These are phyloP conservation scores for Globisporangium acanthophoron DNA, from an alignment of 352 stramenopile genomes.

Conservation along the genomic window DNA sequence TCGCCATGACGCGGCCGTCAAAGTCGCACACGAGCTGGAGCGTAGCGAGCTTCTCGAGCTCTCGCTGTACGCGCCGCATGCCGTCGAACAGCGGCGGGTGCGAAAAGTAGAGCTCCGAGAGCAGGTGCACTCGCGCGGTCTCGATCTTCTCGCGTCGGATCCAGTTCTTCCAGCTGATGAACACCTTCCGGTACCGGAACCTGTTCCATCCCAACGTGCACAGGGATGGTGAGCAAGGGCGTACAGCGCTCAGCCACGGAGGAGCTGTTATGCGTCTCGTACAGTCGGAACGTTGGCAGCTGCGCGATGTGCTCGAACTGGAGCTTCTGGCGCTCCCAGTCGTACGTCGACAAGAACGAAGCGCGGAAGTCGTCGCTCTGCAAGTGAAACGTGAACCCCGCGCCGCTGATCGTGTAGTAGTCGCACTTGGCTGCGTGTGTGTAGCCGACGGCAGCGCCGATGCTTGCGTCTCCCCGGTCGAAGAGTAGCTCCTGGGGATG, in stretches of 20 bases:
- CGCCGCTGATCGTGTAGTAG: constrained; percentile 63
- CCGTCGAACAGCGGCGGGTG: constrained; percentile 26
- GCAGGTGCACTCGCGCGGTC: constrained; percentile 28
- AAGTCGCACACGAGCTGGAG: constrained; percentile 46
- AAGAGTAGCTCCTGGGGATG: constrained; percentile 1
- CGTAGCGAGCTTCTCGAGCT: constrained; percentile 25
- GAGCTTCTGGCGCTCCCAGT: constrained; percentile 53
- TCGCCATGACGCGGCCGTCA: constrained; percentile 21
- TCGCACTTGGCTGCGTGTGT: constrained; percentile 33
- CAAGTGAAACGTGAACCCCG: constrained; percentile 55
- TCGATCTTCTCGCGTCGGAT: constrained; percentile 37
- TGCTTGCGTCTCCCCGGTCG: background rate
- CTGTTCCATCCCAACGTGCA: constrained; percentile 11
- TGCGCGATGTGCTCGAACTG: constrained; percentile 33
- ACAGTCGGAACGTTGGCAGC: constrained; percentile 51
- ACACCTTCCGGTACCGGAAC: constrained; percentile 67
- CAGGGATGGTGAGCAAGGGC: background rate
- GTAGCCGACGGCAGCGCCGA: background rate
- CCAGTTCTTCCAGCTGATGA: constrained; percentile 51
- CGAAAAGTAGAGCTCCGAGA: constrained; percentile 48
- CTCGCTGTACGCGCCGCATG: constrained; percentile 25
- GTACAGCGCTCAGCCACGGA: background rate
- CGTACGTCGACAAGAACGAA: constrained; percentile 28
- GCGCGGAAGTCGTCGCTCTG: constrained; percentile 40
- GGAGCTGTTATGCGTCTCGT: background rate